Percentiles rank a stretch among this genome's conserved stretches.
Conservation (phyloP, 2,329 filamentous ascomycete species). For the Aspergillus uvarum region DNA sequence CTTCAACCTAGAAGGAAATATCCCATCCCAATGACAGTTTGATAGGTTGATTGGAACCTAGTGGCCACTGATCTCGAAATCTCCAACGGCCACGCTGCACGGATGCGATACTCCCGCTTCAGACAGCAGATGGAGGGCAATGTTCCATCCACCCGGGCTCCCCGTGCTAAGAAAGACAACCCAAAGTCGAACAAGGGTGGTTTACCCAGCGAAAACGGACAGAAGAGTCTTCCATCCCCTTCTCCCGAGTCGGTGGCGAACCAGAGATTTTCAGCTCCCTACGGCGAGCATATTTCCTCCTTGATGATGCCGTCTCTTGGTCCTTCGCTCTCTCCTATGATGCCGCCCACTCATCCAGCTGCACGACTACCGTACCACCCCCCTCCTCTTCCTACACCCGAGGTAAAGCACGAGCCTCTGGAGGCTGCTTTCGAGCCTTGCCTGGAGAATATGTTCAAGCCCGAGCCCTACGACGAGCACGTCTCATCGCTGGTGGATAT, state of each 20-base stretch:
- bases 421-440: too few relatives aligned
- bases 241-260: neutral
- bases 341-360: neutral
- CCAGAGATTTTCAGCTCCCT: neutral
- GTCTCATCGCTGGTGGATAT: slow-evolving; percentile 14
- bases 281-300: neutral
- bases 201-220: slow-evolving; percentile 16
- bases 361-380: neutral
- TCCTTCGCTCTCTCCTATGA: too few relatives aligned
- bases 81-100: slow-evolving; percentile 57
- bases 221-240: neutral
- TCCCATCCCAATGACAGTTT: slow-evolving; percentile 5
- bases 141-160: slow-evolving; percentile 21
- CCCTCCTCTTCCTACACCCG: slow-evolving; percentile 12
- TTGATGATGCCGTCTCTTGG: neutral
- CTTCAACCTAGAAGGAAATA: neutral
- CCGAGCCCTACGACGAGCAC: slow-evolving; percentile 18
- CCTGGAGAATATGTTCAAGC: slow-evolving; percentile 16
- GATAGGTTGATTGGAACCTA: slow-evolving; percentile 55
- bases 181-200: slow-evolving; percentile 22
- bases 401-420: slow-evolving; percentile 14
- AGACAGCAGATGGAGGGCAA: slow-evolving; percentile 53
- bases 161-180: slow-evolving; percentile 28
- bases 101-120: slow-evolving; percentile 58
- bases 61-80: slow-evolving; percentile 53